Base-by-base conservation (phyloP, 176 grass and related monocot genomes). In the Oryza australiensis region DNA sequence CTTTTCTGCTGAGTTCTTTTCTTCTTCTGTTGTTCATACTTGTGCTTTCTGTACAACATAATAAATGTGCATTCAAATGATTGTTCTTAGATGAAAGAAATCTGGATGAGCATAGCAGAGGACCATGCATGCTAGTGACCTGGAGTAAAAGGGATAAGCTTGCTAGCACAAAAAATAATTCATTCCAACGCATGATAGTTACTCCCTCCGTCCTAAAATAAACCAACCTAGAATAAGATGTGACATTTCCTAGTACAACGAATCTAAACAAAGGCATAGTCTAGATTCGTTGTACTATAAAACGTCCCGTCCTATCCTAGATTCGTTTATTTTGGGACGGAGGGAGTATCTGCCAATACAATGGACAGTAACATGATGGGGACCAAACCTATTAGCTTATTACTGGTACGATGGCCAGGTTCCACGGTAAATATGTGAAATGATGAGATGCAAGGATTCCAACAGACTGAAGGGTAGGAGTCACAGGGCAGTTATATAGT, bases 11-110 rank as follows among this genome's bases (percentile, higher is more conserved):
- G 93, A 64, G 84, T 83, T 63, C 79, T 86, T 82, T 98, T 90
- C 89, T 98, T 98, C 93, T 98, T 98, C 82, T 93, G 90, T 40
- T 88, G 93, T 86, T 98, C 93, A 62, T 91, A 98, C 46, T 80
- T 93, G 76, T 93, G 88, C 90, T 98, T 98, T 88, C 96, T 98
- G 87, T 84, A 80, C 63, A 77, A 66, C 83, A 80, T 49, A 38
- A 85, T 72, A 5, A 82, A 78, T 66, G 71, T 3, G 24, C 33
- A 79, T 82, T 85, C 78, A 77, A 48, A 34, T 33, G 18, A 68
- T 72, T 29, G 33, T 72, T 35, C 37, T 80, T 80, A 80, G 88
- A 53, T 59, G 12, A 22, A 23, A 71, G 7, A 80, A 72, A 34
- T 43, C 14, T 29, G 30, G 63, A 80, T 83, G 48, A 80, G 11